Percentiles rank a stretch among this genome's conserved stretches.
Conservation (phyloP, 176 grass and related monocot genomes). For the Elymus sibiricus region DNA sequence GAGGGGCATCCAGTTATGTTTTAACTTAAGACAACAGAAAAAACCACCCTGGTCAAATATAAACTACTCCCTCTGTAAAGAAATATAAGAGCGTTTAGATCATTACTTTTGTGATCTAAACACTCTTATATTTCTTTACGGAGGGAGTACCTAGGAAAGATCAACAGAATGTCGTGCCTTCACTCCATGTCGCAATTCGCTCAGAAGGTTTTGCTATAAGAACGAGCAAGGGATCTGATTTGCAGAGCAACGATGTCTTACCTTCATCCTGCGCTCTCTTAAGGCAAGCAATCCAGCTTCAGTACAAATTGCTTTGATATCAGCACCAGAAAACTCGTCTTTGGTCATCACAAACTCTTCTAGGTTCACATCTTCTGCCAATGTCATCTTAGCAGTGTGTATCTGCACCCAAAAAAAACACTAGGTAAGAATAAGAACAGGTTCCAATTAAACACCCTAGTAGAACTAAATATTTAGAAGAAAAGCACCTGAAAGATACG, state of each 20-base stretch:
- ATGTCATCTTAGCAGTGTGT: constrained; percentile 81
- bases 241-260: constrained; percentile 3
- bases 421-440: background rate
- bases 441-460: background rate
- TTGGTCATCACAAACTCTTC: constrained; percentile 87
- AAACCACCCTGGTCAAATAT: background rate
- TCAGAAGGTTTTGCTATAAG: background rate
- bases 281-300: constrained; percentile 86
- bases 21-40: background rate
- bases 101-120: too few species aligned
- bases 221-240: background rate
- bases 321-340: constrained; percentile 83
- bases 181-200: background rate
- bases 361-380: constrained; percentile 77
- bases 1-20: background rate
- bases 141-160: background rate
- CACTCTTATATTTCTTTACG: too few species aligned
- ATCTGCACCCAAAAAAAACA: constrained; percentile 42
- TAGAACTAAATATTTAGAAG: background rate
- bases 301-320: constrained; percentile 87
- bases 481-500: constrained; percentile 66
- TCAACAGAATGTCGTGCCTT: background rate
- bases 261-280: constrained; percentile 85
- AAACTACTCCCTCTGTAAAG: too few species aligned
- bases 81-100: too few species aligned